Conservation (phyloP, 192 early-diverging fungal genomes). For the Podila epicladia region DNA sequence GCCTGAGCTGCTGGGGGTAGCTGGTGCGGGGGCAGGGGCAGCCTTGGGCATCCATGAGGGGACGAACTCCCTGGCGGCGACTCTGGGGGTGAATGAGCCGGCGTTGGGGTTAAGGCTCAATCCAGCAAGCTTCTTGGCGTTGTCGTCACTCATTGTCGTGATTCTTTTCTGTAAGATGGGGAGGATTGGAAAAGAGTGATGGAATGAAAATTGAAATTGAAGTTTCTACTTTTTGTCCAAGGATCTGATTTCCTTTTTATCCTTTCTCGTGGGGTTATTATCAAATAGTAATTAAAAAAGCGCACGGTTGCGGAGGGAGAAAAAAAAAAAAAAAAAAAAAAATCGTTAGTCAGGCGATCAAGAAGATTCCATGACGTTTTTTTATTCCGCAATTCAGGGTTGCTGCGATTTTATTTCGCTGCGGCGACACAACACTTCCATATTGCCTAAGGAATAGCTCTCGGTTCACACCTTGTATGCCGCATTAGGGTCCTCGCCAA, state of each 20-base stretch:
- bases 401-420: too few species aligned
- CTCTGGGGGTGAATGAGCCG: slow-evolving; percentile 72
- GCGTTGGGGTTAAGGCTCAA: slow-evolving; percentile 72
- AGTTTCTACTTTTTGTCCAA: too few species aligned
- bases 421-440: too few species aligned
- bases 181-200: slow-evolving; percentile 1
- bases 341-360: too few species aligned
- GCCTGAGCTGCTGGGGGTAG: slow-evolving; percentile 24
- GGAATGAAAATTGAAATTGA: background rate
- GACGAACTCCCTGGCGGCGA: slow-evolving; percentile 76
- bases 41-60: slow-evolving; percentile 65
- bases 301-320: too few species aligned
- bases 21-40: slow-evolving; percentile 55
- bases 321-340: too few species aligned
- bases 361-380: too few species aligned
- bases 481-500: slow-evolving; percentile 6
- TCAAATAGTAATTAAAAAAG: too few species aligned
- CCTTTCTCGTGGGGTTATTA: too few species aligned
- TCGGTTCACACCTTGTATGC: background rate
- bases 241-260: too few species aligned
- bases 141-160: slow-evolving; percentile 41
- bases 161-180: slow-evolving; percentile 1
- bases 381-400: too few species aligned
- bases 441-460: too few species aligned
- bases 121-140: slow-evolving; percentile 58